Evolutionary conservation across 148 eudicot species (phyloP), one percentile per base, ranked within the genome.

Genomic region (Agrostemma githago): DNA sequence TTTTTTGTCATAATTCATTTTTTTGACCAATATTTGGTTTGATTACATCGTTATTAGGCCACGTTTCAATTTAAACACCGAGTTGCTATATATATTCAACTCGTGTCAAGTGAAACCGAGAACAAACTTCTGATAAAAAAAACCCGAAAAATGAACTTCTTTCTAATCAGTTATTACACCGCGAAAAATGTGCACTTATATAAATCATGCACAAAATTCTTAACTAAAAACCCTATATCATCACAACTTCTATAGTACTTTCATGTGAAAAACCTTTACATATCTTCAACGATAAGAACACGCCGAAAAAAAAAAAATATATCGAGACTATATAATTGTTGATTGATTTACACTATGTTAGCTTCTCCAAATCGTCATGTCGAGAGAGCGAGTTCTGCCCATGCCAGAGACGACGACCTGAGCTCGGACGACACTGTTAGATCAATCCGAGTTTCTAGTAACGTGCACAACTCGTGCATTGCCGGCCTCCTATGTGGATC

Each of bases 381-480:
- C 61, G 92, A 86, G 72, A 92, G 90, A 16, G 89, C 89, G 70
- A 95, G 85, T 80, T 92, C 99, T 10, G 96, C 99, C 99, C 99
- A 95, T 14, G 96, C 99, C 77, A 95, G 74, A 66, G 96, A 88
- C 68, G 97, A 87, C 53, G 96, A 88, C 74, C 87, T 79, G 37
- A 95, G 88, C 79, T 90, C 93, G 8, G 96, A 86, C 5, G 97
- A 83, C 60, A 85, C 37, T 1, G 97, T 89, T 0, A 90, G 79
- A 79, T 95, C 92, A 44, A 95, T 90, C 66, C 83, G 79, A 71
- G 80, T 85, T 77, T 92, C 96, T 69, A 95, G 70, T 72, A 77
- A 77, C 1, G 61, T 73, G 79, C 88, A 95, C 59, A 92, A 38
- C 14, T 92, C 94, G 39, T 77, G 63, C 89, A 90, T 88, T 11